These are phyloP conservation scores for Lentinus tigrinus DNA, from an alignment of 768 basidiomycete species.

Conservation along the genomic window DNA sequence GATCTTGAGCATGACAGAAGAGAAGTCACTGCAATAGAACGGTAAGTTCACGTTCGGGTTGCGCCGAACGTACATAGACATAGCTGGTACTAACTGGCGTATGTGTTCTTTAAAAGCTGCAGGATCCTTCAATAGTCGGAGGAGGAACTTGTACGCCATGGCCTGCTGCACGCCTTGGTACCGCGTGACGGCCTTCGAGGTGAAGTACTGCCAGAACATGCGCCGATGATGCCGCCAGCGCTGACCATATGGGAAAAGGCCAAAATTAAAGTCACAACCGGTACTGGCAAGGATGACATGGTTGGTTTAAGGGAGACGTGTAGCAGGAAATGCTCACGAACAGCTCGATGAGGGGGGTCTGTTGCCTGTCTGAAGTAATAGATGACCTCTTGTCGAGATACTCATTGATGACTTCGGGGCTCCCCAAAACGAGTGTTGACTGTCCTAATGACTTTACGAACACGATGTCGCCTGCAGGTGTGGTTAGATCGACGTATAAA, in stretches of 20 bases:
- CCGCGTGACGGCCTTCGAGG: not conserved
- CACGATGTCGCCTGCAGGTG: not conserved
- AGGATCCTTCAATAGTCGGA: not conserved
- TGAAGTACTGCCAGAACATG: slow-evolving; percentile 21
- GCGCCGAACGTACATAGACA: no score
- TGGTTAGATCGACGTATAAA: no score
- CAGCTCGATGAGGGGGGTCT: not conserved
- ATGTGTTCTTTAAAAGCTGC: not conserved
- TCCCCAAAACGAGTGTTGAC: not conserved
- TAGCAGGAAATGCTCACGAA: not conserved
- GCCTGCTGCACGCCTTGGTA: slow-evolving; percentile 2
- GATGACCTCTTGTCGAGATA: not conserved
- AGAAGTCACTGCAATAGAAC: slow-evolving; percentile 7
- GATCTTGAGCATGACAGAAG: slow-evolving; percentile 11
- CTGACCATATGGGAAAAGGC: slow-evolving; percentile 8
- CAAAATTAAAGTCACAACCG: slow-evolving; percentile 6
- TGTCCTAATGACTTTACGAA: not conserved
- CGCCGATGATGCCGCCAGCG: slow-evolving; percentile 19
- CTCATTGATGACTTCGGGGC: not conserved
- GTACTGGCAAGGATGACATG: slow-evolving; percentile 6
- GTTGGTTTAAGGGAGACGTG: no score
- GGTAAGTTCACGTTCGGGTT: no score
- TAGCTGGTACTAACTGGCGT: not conserved
- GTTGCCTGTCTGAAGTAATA: not conserved
- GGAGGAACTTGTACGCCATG: not conserved